These are phyloP conservation scores for Paxillus ammoniavirescens DNA, from an alignment of 768 basidiomycete species.

Conservation along the genomic window DNA sequence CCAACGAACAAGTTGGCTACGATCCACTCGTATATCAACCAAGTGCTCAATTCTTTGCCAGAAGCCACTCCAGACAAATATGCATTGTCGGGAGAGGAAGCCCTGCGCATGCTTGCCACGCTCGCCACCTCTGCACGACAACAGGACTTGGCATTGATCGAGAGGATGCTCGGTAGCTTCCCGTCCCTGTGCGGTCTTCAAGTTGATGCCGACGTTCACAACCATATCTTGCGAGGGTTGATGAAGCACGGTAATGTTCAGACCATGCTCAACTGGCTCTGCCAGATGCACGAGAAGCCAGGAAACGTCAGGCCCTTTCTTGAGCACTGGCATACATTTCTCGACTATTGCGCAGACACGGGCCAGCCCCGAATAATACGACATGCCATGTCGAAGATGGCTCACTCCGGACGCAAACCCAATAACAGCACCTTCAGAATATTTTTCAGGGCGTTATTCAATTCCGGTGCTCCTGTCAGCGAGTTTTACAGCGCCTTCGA, in stretches of 20 bases:
- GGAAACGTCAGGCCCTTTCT: conserved; percentile 45
- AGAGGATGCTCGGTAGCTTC: conserved; percentile 51
- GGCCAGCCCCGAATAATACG: conserved; percentile 27
- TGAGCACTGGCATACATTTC: conserved; percentile 54
- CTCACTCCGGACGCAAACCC: conserved; percentile 39
- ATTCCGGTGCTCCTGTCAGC: conserved; percentile 27
- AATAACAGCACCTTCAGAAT: conserved; percentile 47
- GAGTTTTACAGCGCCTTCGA: conserved; percentile 43
- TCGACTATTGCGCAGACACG: conserved; percentile 38
- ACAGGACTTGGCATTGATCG: conserved; percentile 53
- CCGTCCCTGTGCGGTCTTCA: conserved; percentile 44
- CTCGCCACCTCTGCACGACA: conserved; percentile 53
- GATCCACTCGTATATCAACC: conserved; percentile 22
- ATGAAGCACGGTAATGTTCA: conserved; percentile 41
- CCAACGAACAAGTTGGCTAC: conserved; percentile 17
- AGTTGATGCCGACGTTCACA: conserved; percentile 48
- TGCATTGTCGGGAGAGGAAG: conserved; percentile 24
- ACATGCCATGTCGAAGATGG: conserved; percentile 36
- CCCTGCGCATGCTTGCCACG: conserved; percentile 40
- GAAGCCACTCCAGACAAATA: conserved; percentile 3
- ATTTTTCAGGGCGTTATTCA: conserved; percentile 45
- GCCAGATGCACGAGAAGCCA: conserved; percentile 50
- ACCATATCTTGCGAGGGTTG: conserved; percentile 48
- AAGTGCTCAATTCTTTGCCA: conserved; percentile 21
- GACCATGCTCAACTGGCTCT: conserved; percentile 50